phyloP scores from a whole-genome alignment of 352 stramenopile species.

The Aphanomyces invadans region DNA sequence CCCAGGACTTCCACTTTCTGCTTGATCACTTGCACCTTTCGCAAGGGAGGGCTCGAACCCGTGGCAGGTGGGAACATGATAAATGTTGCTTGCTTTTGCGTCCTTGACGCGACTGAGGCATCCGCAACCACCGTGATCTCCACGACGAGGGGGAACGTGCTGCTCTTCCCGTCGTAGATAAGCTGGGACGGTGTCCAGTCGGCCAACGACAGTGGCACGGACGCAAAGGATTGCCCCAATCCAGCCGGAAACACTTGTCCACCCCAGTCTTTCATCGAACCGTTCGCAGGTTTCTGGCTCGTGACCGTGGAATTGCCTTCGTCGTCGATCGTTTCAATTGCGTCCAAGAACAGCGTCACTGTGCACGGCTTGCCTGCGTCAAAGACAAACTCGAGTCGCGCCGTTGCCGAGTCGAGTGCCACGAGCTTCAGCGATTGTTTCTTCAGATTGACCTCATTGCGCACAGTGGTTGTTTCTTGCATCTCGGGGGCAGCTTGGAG shows the following conservation, averaged over 20 bases:
- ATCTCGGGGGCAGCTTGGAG: slow-evolving; percentile 60
- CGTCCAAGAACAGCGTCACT: slow-evolving; percentile 57
- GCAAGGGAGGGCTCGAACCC: too few relatives aligned
- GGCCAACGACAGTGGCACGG: slow-evolving; percentile 37
- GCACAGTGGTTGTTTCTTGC: slow-evolving; percentile 74
- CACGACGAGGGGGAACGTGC: slow-evolving; percentile 58
- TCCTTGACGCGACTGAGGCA: slow-evolving; percentile 26
- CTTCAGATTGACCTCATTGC: slow-evolving; percentile 82
- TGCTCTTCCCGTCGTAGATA: slow-evolving; percentile 36
- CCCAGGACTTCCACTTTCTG: slow-evolving; percentile 72
- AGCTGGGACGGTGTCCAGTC: slow-evolving; percentile 37
- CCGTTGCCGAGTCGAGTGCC: slow-evolving; percentile 26
- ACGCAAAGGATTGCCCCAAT: slow-evolving; percentile 45
- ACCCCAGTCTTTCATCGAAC: slow-evolving; percentile 4
- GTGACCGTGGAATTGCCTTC: slow-evolving; percentile 27
- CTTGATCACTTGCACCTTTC: slow-evolving; percentile 71
- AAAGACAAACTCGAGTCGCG: slow-evolving; percentile 63
- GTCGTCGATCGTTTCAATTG: slow-evolving; percentile 55
- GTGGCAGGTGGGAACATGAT: slow-evolving; percentile 52
- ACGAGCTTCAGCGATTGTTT: slow-evolving; percentile 62
- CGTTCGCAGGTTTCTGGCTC: slow-evolving; percentile 11
- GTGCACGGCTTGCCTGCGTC: slow-evolving; percentile 67
- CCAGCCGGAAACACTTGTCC: slow-evolving; percentile 43
- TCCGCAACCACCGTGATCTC: slow-evolving; percentile 42
- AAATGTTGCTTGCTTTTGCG: slow-evolving; percentile 76